A percentile compares a stretch with the other conserved stretches of the same genome.
phyloP scores from a whole-genome alignment of 1,139 yeast genomes.

The Arxiozyma slooffiae region DNA sequence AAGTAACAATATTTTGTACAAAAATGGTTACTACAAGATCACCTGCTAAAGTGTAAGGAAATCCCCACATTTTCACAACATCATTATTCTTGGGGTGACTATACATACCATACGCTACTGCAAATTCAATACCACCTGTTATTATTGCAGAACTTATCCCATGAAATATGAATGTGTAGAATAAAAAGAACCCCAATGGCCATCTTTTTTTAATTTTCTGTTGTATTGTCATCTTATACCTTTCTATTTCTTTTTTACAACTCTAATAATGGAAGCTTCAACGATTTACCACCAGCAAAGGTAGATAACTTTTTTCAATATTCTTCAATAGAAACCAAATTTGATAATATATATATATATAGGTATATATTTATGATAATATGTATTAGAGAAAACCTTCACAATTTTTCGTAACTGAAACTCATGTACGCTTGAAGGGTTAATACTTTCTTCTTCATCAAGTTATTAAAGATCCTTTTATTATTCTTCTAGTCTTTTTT shows the following conservation, averaged over 20 bases:
- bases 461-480: neutral
- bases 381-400: neutral
- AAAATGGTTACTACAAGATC: constrained; percentile 21
- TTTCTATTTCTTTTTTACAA: neutral
- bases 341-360: too few relatives aligned
- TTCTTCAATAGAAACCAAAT: neutral
- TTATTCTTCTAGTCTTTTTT: neutral
- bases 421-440: too few relatives aligned
- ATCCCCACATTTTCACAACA: constrained; percentile 18
- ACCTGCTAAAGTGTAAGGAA: constrained; percentile 23
- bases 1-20: constrained; percentile 19
- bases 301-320: too few relatives aligned
- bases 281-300: neutral
- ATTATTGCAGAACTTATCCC: constrained; percentile 15
- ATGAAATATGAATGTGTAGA: constrained; percentile 9
- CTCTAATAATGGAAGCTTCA: neutral
- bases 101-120: constrained; percentile 25
- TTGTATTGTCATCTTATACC: neutral
- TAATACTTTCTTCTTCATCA: too few relatives aligned
- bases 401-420: too few relatives aligned
- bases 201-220: neutral
- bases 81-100: constrained; percentile 6
- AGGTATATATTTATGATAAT: too few relatives aligned
- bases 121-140: constrained; percentile 22
- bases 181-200: constrained; percentile 6